Conservation (phyloP, 73 alveolate species). For the Paramecium sexaurelia region DNA sequence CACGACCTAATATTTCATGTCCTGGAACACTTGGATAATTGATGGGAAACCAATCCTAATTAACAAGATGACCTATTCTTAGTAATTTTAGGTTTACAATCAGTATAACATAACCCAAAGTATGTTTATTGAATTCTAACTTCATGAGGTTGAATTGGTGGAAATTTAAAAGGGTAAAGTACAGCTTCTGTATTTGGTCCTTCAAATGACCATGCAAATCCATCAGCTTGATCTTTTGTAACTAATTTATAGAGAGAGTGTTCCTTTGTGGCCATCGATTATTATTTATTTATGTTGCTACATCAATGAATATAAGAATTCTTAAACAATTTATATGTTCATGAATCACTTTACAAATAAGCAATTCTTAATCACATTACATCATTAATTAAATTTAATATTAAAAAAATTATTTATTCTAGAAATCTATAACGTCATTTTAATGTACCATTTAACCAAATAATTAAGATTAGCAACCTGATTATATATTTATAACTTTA, state of each 20-base stretch:
- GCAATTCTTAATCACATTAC: neutral
- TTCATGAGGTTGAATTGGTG: conserved; percentile 30
- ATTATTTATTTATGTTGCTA: neutral
- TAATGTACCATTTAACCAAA: too few species aligned
- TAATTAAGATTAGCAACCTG: too few species aligned
- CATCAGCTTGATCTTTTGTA: conserved; percentile 28
- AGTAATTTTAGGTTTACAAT: neutral
- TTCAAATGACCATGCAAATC: conserved; percentile 59
- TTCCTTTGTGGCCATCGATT: conserved; percentile 10
- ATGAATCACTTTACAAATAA: neutral
- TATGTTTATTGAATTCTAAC: conserved; percentile 35
- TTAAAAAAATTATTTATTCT: too few species aligned
- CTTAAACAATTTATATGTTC: neutral
- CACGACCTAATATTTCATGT: conserved; percentile 67
- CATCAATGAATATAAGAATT: neutral
- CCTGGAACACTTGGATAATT: conserved; percentile 71
- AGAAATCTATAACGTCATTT: too few species aligned
- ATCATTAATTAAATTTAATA: neutral
- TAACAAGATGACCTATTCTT: conserved; percentile 47
- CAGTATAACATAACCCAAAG: conserved; percentile 42
- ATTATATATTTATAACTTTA: too few species aligned
- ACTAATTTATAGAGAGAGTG: neutral
- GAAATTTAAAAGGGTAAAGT: conserved; percentile 14
- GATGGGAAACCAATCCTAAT: conserved; percentile 53
- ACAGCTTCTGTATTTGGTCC: conserved; percentile 31